Conservation (phyloP, 257 asterid species). For the Solanum chiquidenum region DNA sequence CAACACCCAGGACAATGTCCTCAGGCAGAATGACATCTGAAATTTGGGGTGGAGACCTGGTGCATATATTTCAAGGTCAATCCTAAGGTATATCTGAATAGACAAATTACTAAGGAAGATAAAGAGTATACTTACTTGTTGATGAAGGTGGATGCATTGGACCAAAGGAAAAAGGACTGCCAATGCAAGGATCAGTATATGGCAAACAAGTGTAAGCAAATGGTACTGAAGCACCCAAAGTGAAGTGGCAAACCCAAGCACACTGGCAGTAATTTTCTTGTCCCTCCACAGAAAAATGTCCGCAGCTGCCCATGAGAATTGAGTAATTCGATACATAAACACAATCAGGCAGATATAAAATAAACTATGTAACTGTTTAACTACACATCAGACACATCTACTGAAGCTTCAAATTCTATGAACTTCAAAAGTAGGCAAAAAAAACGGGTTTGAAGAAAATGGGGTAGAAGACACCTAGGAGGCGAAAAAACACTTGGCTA, state of each 20-base stretch:
- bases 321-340: not conserved
- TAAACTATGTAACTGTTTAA: not conserved
- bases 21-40: constrained; percentile 39
- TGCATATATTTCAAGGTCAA: constrained; percentile 5
- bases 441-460: not conserved
- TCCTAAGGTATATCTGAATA: not conserved
- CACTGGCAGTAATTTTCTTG: constrained; percentile 64
- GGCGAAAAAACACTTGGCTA: not conserved
- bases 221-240: constrained; percentile 88
- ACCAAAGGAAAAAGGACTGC: constrained; percentile 70
- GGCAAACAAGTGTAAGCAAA: constrained; percentile 75
- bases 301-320: constrained; percentile 46
- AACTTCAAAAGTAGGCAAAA: not conserved
- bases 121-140: constrained; percentile 42
- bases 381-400: not conserved
- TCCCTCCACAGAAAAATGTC: constrained; percentile 84
- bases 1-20: constrained; percentile 63
- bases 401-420: not conserved
- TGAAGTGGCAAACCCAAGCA: constrained; percentile 70
- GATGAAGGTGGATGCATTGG: constrained; percentile 63
- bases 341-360: not conserved
- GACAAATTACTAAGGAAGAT: not conserved
- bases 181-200: constrained; percentile 55
- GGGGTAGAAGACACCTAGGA: not conserved
- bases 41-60: constrained; percentile 71